phyloP scores from a whole-genome alignment of 805 yeast genomes.

The Pichia nakasei region DNA sequence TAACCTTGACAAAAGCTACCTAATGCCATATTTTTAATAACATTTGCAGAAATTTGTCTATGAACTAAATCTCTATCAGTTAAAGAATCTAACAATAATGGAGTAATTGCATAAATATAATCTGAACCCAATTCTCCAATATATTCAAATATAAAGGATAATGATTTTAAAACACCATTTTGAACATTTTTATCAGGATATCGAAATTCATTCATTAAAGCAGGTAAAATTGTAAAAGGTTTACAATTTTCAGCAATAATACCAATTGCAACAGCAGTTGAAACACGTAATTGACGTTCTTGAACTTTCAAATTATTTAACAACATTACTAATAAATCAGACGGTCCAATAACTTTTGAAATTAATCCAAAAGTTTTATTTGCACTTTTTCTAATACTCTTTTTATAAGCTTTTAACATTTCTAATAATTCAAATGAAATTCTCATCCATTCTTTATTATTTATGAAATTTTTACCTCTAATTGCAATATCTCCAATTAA shows the following conservation, averaged over 20 bases:
- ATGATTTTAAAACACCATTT: slow-evolving; percentile 87
- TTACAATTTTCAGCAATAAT: slow-evolving; percentile 90
- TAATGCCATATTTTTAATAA: slow-evolving; percentile 71
- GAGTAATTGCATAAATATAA: slow-evolving; percentile 71
- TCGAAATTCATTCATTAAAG: slow-evolving; percentile 89
- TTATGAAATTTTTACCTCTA: slow-evolving; percentile 68
- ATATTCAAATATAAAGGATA: slow-evolving; percentile 88
- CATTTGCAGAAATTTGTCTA: slow-evolving; percentile 91
- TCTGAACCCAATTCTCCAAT: slow-evolving; percentile 73
- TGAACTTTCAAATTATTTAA: slow-evolving; percentile 82
- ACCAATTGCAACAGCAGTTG: slow-evolving; percentile 97
- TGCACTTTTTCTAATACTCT: slow-evolving; percentile 72
- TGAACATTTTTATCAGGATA: slow-evolving; percentile 90
- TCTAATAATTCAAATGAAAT: slow-evolving; percentile 86
- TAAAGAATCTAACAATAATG: slow-evolving; percentile 80
- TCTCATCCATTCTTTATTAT: slow-evolving; percentile 96
- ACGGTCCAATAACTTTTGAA: slow-evolving; percentile 91
- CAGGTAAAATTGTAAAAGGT: slow-evolving; percentile 90
- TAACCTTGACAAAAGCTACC: slow-evolving; percentile 67
- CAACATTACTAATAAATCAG: slow-evolving; percentile 79
- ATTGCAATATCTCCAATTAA: slow-evolving; percentile 78
- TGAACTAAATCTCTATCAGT: slow-evolving; percentile 88
- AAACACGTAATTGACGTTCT: slow-evolving; percentile 92
- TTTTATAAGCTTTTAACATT: slow-evolving; percentile 73
- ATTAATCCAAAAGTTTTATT: slow-evolving; percentile 87